Conservation (phyloP, 352 stramenopile species). For the Plasmopara halstedii region DNA sequence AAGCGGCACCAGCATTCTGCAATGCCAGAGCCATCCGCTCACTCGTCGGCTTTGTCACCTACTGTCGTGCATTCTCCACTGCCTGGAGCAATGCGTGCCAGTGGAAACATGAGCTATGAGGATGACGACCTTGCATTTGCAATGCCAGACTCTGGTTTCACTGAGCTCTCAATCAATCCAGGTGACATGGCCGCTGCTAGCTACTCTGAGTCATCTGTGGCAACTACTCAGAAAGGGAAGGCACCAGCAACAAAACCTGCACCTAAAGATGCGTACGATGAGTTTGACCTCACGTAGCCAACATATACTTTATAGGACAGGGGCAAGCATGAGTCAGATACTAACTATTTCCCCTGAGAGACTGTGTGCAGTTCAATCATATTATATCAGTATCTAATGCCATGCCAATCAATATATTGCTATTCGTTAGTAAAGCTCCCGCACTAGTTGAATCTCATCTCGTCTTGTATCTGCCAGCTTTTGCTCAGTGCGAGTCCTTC, state of each 20-base stretch:
- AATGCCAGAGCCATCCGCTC: neutral
- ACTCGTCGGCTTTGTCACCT: conserved; percentile 9
- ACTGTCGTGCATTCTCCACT: conserved; percentile 9
- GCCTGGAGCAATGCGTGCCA: conserved; percentile 12
- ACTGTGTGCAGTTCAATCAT: neutral
- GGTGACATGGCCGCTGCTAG: neutral
- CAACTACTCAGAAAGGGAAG: conserved; percentile 14
- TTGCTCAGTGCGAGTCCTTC: conserved; percentile 26
- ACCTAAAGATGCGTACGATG: conserved; percentile 32
- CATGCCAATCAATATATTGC: conserved; percentile 9
- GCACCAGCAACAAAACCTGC: conserved; percentile 9
- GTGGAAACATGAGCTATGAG: conserved; percentile 44
- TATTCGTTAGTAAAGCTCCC: conserved; percentile 32
- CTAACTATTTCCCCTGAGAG: too few species aligned
- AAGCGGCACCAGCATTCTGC: conserved; percentile 1
- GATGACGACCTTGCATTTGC: conserved; percentile 61
- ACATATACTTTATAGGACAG: neutral
- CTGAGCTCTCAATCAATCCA: conserved; percentile 14
- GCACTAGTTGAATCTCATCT: conserved; percentile 55
- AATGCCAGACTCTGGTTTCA: conserved; percentile 32
- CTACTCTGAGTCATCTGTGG: conserved; percentile 12
- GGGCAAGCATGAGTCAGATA: too few species aligned
- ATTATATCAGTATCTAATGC: neutral
- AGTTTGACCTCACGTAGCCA: conserved; percentile 55
- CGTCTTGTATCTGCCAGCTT: conserved; percentile 34